A percentile compares a stretch with the other conserved stretches of the same genome.
phyloP scores from a whole-genome alignment of 2,329 filamentous ascomycete species.

The Penicillium freii region DNA sequence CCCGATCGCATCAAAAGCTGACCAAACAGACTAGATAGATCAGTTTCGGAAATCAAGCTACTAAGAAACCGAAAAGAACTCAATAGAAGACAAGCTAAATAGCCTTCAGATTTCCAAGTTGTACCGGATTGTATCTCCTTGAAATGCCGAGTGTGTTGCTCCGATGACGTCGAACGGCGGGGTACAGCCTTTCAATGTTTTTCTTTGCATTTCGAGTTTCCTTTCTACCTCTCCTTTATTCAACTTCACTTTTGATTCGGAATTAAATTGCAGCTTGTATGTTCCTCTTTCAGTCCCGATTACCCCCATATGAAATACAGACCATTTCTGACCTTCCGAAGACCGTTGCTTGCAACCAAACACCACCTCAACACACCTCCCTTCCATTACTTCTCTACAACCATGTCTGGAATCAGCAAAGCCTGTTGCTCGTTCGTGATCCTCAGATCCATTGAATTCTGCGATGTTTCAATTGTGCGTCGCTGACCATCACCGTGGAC shows the following conservation, averaged over 20 bases:
- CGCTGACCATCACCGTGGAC: slow-evolving; percentile 3
- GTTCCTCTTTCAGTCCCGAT: background rate
- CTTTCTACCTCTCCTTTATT: background rate
- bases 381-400: slow-evolving; percentile 25
- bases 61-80: no score
- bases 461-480: background rate
- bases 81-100: background rate
- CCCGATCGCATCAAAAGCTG: background rate
- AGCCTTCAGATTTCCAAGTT: background rate
- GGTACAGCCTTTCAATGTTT: slow-evolving; percentile 3
- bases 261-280: background rate
- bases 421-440: slow-evolving; percentile 46
- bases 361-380: slow-evolving; percentile 4
- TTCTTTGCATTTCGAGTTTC: background rate
- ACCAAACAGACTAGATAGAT: background rate
- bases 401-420: slow-evolving; percentile 45
- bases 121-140: background rate
- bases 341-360: slow-evolving; percentile 18
- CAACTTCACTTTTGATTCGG: background rate
- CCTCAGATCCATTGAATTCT: background rate
- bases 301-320: background rate
- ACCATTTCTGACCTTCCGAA: slow-evolving; percentile 27
- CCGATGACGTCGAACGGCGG: slow-evolving; percentile 25
- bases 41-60: background rate
- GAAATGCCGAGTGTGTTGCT: slow-evolving; percentile 15